Evolutionary conservation across 2,329 filamentous ascomycete species (phyloP), one percentile per base, ranked within the genome.

Genomic region (Pestalotiopsis sp.): DNA sequence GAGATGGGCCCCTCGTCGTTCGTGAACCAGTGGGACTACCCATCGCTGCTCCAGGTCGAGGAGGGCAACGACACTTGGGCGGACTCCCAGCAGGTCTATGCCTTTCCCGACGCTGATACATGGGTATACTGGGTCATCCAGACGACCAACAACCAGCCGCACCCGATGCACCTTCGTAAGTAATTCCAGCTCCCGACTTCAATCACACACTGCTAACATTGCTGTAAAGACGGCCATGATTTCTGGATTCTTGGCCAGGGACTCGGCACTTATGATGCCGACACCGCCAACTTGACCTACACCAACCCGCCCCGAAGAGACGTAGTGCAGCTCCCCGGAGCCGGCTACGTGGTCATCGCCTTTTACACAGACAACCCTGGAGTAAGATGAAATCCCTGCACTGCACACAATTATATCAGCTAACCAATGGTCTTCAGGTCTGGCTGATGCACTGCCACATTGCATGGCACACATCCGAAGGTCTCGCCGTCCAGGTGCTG

Each of bases 341-440:
- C 75, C 9, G 86, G 86, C 0, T 83, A 84, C 72, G 72, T 88
- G 7, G 82, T 83, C 3, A 76, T 88, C 12, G 85, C 82, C 0
- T 88, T 86, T 73, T 72, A 80, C 69, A 80, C 83, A 0, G 83
- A 88, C 73, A 88, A 88, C 73, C 86, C 86, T 0, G 86, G 86
- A 17, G 57, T 60, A 3, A 31, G 57, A 17, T 17, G n/a, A 52
- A 17, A 23, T 9, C 20, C 3, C 6, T 20, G 6, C 17, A n/a
- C 6, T n/a, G 2, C n/a, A 9, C 45, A n/a, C 6, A 4, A 52
- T 3, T 3, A 5, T 4, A n/a, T 7, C 17, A 7, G 4, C 45
- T 52, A 52, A 52, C 6, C n/a, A 7, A n/a, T n/a, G 9, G 1
- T 52, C 5, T n/a, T n/a, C 17, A 70, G 52, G 70, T 67, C 17